phyloP scores from a whole-genome alignment of 345 rosid species.

The Eucalyptus regnans region DNA sequence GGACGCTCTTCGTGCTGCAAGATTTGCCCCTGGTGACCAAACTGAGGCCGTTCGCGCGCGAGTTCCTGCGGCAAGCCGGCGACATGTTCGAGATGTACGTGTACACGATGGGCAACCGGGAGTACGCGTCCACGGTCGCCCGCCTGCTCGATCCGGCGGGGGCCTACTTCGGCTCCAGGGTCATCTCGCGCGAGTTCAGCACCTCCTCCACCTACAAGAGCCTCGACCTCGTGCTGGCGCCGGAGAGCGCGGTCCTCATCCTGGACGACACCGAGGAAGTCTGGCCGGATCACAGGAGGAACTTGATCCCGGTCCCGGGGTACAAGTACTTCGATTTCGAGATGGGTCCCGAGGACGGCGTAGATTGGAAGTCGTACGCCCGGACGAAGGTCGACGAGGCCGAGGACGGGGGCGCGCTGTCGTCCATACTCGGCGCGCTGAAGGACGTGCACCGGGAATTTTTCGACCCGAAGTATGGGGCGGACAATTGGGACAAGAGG shows the following conservation, averaged over 20 bases:
- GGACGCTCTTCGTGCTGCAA: background rate
- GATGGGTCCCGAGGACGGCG: background rate
- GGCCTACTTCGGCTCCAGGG: background rate
- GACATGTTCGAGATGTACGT: conserved; percentile 4
- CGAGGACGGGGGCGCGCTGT: background rate
- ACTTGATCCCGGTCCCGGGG: background rate
- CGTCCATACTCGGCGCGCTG: background rate
- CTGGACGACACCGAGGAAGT: background rate
- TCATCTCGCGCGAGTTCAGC: background rate
- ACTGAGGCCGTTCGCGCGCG: conserved; percentile 4
- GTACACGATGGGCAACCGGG: conserved; percentile 1
- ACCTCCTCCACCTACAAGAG: background rate
- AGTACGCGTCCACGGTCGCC: background rate
- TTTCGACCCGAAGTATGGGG: background rate
- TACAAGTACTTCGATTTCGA: background rate
- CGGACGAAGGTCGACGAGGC: background rate
- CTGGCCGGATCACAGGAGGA: background rate
- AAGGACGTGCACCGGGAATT: background rate
- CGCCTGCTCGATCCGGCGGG: background rate
- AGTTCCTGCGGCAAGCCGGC: conserved; percentile 1
- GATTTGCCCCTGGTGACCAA: background rate
- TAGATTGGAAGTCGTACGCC: background rate
- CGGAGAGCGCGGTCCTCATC: background rate
- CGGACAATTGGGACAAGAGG: background rate
- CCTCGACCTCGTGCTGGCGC: background rate